phyloP scores from a whole-genome alignment of 345 rosid species.

The Arabis alpina region DNA sequence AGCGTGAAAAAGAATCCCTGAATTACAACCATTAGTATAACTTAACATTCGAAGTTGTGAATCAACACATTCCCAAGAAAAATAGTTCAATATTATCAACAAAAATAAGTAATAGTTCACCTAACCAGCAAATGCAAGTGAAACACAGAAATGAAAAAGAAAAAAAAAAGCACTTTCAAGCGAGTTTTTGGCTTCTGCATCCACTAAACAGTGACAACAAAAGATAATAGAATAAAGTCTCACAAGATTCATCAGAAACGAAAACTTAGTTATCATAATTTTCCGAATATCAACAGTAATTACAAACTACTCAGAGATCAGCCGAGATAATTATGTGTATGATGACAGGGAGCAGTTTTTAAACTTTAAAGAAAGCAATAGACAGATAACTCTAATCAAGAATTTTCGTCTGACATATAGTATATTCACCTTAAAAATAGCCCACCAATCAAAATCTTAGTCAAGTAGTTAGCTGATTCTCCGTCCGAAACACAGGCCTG shows the following conservation, averaged over 20 bases:
- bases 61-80: constrained; percentile 7
- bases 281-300: constrained; percentile 17
- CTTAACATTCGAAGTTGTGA: constrained; percentile 8
- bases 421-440: constrained; percentile 77
- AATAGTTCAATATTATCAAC: neutral
- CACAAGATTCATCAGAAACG: constrained; percentile 24
- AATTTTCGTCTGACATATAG: neutral
- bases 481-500: constrained; percentile 98
- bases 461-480: constrained; percentile 72
- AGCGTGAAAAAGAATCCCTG: constrained; percentile 91
- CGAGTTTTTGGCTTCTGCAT: constrained; percentile 6
- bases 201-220: neutral
- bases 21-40: constrained; percentile 45
- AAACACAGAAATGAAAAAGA: constrained; percentile 7
- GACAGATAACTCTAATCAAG: constrained; percentile 15
- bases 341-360: no score
- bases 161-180: constrained; percentile 29
- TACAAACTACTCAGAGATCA: constrained; percentile 22
- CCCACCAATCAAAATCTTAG: constrained; percentile 77
- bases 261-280: constrained; percentile 11
- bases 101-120: neutral
- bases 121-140: constrained; percentile 18
- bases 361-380: constrained; percentile 4
- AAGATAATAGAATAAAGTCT: constrained; percentile 3
- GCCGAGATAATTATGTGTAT: neutral